These are phyloP conservation scores for Flaveria robusta DNA, from an alignment of 129 eudicot genomes.

Conservation along the genomic window DNA sequence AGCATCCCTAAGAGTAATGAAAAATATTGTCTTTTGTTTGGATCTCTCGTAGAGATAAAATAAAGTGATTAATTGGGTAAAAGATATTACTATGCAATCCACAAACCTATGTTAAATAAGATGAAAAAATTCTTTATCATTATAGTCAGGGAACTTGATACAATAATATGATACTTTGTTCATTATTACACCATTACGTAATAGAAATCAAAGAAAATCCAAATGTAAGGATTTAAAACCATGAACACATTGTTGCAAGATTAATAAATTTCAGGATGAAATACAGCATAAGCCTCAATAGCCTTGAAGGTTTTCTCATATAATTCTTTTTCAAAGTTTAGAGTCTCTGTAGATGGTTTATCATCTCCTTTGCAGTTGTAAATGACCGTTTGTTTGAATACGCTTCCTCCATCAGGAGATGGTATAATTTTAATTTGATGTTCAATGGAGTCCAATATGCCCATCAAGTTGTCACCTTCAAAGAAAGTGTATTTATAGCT, in stretches of 20 bases:
- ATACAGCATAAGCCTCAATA: not conserved
- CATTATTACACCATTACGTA: not conserved
- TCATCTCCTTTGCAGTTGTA: not conserved
- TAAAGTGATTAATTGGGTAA: too few species aligned
- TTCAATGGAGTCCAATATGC: not conserved
- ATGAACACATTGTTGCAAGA: not conserved
- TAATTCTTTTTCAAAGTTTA: not conserved
- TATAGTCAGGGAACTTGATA: too few species aligned
- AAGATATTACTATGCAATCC: too few species aligned
- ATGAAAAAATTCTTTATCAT: too few species aligned
- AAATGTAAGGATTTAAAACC: not conserved
- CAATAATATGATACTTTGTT: too few species aligned
- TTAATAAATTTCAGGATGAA: not conserved
- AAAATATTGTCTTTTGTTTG: too few species aligned
- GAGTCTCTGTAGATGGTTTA: not conserved
- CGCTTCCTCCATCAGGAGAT: not conserved
- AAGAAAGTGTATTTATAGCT: not conserved
- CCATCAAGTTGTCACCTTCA: conserved; percentile 4
- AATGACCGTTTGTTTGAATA: not conserved
- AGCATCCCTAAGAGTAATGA: too few species aligned
- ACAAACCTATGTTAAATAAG: too few species aligned
- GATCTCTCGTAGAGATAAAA: too few species aligned
- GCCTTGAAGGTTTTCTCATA: not conserved
- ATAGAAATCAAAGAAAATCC: not conserved
- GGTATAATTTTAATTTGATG: conserved; percentile 2